Base-by-base conservation (phyloP, 1,284 basidiomycete species). In the Phellopilus nigrolimitatus region DNA sequence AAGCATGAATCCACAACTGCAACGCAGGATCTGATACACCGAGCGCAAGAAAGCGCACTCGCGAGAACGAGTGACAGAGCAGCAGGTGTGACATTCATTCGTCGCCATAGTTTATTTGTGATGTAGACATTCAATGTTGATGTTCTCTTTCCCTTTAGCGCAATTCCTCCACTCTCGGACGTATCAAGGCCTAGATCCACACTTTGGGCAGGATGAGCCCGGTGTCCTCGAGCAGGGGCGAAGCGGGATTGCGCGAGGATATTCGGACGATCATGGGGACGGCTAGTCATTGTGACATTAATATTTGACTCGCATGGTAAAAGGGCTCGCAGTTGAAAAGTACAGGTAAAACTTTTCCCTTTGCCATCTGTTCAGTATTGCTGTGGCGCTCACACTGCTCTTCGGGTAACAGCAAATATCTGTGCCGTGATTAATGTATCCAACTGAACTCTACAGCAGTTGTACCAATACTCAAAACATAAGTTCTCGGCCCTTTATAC, bases 161-260 rank as follows among this genome's bases (percentile, higher is more conserved):
- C 75, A 83, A 61, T 91, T 86, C 63, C 66, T 92, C 7, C 78
- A 82, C 41, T 68, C 70, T 21, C 75, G 94, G 24, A 80, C 79
- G 0, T 99, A 89, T 71, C 80, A 78, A 50, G 97, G 95, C 0
- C 71, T 99, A 9, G 95, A 98, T 58, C 72, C 80, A 22, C 76
- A 89, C 8, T 62, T 88, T 12, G 94, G 92, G 0, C 71, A 88
- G 64, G 91, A 95, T 61, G 79, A 76, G 7, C 93, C 95, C 0
- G 81, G 88, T 55, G 62, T 83, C 41, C 69, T 99, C 49, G 91
- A 97, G 68, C 85, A 95, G 66, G 95, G 92, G 1, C 72, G 91
- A 52, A 89, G 78, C 58, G 95, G 95, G 3, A 89, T 97, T 45
- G 94, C 95, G 27, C 79, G 86, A 57, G 91, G 88, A 3, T 98